phyloP scores from a whole-genome alignment of 2,329 filamentous ascomycete genomes.

The Leptosphaerulina australis region DNA sequence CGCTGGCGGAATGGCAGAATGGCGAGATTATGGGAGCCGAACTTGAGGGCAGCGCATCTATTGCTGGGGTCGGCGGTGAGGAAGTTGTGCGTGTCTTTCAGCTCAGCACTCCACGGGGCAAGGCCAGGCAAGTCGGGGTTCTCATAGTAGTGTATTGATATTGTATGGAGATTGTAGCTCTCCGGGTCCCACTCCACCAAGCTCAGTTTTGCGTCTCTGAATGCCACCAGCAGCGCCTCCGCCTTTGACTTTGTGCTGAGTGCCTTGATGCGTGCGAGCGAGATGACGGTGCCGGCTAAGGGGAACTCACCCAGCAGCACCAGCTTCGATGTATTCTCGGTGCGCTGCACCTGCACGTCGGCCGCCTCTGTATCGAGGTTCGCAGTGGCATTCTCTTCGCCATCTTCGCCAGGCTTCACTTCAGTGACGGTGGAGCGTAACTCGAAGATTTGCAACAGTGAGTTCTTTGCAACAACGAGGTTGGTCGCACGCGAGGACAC shows the following conservation, averaged over 20 bases:
- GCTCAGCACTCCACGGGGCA: slow-evolving; percentile 78
- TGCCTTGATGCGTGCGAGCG: slow-evolving; percentile 77
- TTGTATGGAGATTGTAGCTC: slow-evolving; percentile 77
- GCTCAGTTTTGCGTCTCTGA: slow-evolving; percentile 90
- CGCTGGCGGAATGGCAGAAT: slow-evolving; percentile 90
- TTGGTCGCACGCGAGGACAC: slow-evolving; percentile 77
- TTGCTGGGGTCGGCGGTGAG: slow-evolving; percentile 88
- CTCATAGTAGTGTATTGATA: slow-evolving; percentile 98
- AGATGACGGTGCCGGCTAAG: slow-evolving; percentile 82
- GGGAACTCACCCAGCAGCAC: slow-evolving; percentile 84
- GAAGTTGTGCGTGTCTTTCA: slow-evolving; percentile 78
- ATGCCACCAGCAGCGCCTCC: slow-evolving; percentile 80
- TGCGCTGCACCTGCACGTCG: slow-evolving; percentile 60
- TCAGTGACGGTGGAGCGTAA: slow-evolving; percentile 71
- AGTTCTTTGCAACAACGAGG: slow-evolving; percentile 89
- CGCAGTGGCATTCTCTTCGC: slow-evolving; percentile 44
- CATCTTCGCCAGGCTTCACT: slow-evolving; percentile 50
- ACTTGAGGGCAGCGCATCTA: slow-evolving; percentile 92
- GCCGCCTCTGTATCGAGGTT: slow-evolving; percentile 59
- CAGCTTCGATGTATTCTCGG: slow-evolving; percentile 74
- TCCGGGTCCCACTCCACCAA: slow-evolving; percentile 92
- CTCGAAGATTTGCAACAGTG: slow-evolving; percentile 88
- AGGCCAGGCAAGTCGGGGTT: slow-evolving; percentile 80
- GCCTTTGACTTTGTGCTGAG: slow-evolving; percentile 77
- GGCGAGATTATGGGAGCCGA: slow-evolving; percentile 84